Evolutionary conservation across 2,329 filamentous ascomycete genomes (phyloP), one percentile per base, ranked within the genome.

Genomic region (Claviceps sp.): DNA sequence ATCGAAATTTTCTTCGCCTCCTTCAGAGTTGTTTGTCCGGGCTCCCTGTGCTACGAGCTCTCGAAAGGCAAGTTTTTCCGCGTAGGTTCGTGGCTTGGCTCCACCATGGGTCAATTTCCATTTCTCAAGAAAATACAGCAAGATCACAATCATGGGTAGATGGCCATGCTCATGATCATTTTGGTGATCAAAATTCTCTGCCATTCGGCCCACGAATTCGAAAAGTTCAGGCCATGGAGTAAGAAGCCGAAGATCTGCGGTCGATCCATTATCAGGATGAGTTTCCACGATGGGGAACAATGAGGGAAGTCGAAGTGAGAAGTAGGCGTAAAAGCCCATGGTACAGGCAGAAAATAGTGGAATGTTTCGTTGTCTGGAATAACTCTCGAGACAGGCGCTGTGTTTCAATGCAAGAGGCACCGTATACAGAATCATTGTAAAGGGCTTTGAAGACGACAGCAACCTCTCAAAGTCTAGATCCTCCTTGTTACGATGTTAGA

Each of bases 1-100:
- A 55, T 96, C 89, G 62, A 89, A 98, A 66, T 98, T 98, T 70
- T 98, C 93, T 64, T 98, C 93, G 52, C 86, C 87, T 46, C 89
- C 90, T 65, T 95, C 89, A 0, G 88, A 67, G 53, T 82, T 94
- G 59, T 84, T 72, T 49, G 73, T 86, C 59, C 89, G 80, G 59
- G 85, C 79, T 2, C 78, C 81, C 5, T 75, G 73, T 11, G 81
- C 73, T 1, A 98, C 80, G 13, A 84, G 68, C 30, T 82, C 78
- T 52, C 87, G 78, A 65, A 98, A 97, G 14, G 82, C 82, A 7
- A 76, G 83, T 72, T 98, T 98, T 57, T 97, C 89, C 56, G 84
- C 81, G 69, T 94, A 96, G 2, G 75, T 84, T 11, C 73, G 73
- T 4, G 93, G 93, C 40, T 78, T 72, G 36, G 77, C 73, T 16